phyloP scores from a whole-genome alignment of 331 rosid species.

The Quercus lobata region DNA sequence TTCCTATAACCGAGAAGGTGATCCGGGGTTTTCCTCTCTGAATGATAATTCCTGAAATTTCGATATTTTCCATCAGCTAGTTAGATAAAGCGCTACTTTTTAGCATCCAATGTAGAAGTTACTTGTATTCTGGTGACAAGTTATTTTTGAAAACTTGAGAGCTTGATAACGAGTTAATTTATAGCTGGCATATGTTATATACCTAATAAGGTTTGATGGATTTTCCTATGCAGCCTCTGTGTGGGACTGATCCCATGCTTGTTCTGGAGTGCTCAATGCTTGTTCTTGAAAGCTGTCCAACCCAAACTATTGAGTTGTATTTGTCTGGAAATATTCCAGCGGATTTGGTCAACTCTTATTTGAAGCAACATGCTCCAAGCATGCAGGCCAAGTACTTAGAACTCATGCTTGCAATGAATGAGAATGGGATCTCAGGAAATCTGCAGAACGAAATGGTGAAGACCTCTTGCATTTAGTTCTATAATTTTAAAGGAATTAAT shows the following conservation, averaged over 20 bases:
- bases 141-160: not conserved
- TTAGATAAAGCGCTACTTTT: not conserved
- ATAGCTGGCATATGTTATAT: not conserved
- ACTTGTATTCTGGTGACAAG: not conserved
- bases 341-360: slow-evolving; percentile 90
- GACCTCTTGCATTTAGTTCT: slow-evolving; percentile 21
- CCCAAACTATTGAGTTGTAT: slow-evolving; percentile 92
- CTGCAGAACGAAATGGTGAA: slow-evolving; percentile 98
- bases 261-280: slow-evolving; percentile 93
- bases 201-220: slow-evolving; percentile 18
- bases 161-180: slow-evolving; percentile 19
- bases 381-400: slow-evolving; percentile 92
- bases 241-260: slow-evolving; percentile 91
- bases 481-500: slow-evolving; percentile 6
- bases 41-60: not conserved
- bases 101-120: not conserved
- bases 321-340: slow-evolving; percentile 94
- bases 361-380: slow-evolving; percentile 96
- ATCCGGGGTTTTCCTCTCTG: not conserved
- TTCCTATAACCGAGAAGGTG: not conserved
- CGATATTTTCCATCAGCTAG: not conserved
- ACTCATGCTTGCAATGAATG: slow-evolving; percentile 97
- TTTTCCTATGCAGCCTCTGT: slow-evolving; percentile 74
- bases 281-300: slow-evolving; percentile 96
- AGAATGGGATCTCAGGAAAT: slow-evolving; percentile 85